Evolutionary conservation across 2,329 filamentous ascomycete genomes (phyloP), one percentile per base, ranked within the genome.

Genomic region (Fonsecaea multimorphosa): DNA sequence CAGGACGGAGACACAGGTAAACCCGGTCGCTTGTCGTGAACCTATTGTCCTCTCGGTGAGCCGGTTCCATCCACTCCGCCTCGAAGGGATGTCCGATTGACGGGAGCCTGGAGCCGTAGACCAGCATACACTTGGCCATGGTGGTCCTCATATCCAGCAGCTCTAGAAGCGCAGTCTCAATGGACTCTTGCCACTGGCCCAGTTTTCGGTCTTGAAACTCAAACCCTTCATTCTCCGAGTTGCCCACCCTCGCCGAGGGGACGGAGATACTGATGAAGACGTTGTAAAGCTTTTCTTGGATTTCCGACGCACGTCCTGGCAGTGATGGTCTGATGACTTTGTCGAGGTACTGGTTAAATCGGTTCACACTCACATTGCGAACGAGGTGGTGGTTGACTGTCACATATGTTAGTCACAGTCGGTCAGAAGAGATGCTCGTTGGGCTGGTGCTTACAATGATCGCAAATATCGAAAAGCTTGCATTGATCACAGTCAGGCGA

Each of bases 51-150:
- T 22, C 31, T 40, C 14, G 38, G 29, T 62, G 58, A 2, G 32
- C 61, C 7, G 55, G 27, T 14, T 58, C 32, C 63, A 65, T 62
- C 53, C 53, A 58, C 7, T 57, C 16, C 6, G n/a, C 27, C 27
- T 65, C 58, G 19, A 58, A 65, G 2, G 5, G 5, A 1, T 44
- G 8, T 16, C 34, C 58, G 31, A 54, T 9, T n/a, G 24, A 6
- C 8, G 49, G 49, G 34, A 55, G 46, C 14, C 24, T 16, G 22
- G 27, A 52, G 8, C n/a, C 24, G 22, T 62, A 62, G 9, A 22
- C 2, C 22, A 52, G 19, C 14, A 3, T 12, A 16, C 22, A 55
- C 38, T 32, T 12, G 5, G 60, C 52, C 27, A 62, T 14, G 14
- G 19, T 19, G 32, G 36, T 16, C 7, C 60, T 32, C 2, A 56